Base-by-base conservation (phyloP, 805 yeast genomes). In the Wickerhamiella shivajii region DNA sequence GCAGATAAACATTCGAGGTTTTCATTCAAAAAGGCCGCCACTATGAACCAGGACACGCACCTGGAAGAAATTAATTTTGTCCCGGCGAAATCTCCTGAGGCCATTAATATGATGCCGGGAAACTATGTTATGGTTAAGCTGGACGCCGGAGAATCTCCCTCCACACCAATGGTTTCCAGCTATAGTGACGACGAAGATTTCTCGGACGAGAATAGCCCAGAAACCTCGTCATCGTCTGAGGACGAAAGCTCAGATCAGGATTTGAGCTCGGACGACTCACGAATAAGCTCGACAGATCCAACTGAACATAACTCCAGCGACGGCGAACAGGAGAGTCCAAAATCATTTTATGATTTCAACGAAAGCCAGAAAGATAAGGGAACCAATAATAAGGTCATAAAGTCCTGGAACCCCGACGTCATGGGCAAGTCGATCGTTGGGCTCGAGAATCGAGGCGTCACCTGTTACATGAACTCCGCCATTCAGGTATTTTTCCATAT, bases 401-500 rank as follows among this genome's bases (percentile, higher is more conserved):
- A 83, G 19, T 50, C 59, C 37, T 84, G 83, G 52, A 73, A 72
- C 38, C 84, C 94, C 67, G 64, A 33, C 34, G 52, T 44, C 8
- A 16, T 59, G 10, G 53, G 55, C 3, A 49, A 57, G 24, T 64
- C 66, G 22, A 76, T 76, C n/a, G 44, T 57, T 18, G 98, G 98
- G 0, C 60, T 87, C 31, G 56, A 78, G 31, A 87, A 87, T 55
- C 85, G 77, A 44, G 96, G 96, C 25, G 97, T 90, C 29, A 87
- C 97, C 3, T 87, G 98, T 54, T 87, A 87, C 58, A 85, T 87
- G 69, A 87, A 90, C 55, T 77, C 94, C 5, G 96, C 96, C 2
- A 74, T 90, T 17, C 97, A 87, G 59, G 74, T 92, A 1, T 59
- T 90, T 63, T 57, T 85, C 22, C 98, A 87, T 49, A 72, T 84